Conservation (phyloP, 306 rosid genomes). For the Aeschynomene evenia region DNA sequence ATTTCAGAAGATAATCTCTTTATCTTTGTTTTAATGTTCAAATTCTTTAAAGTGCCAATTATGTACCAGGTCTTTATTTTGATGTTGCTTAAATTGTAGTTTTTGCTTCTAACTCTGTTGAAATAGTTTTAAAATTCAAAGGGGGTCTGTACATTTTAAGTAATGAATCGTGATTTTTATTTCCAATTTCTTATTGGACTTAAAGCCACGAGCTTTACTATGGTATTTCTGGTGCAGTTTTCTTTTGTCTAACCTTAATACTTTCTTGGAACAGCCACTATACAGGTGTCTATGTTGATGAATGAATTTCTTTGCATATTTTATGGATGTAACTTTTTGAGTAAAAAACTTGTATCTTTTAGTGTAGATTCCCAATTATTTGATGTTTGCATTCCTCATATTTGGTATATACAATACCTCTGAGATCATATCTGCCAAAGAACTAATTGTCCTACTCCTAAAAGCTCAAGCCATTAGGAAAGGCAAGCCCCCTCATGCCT, state of each 20-base stretch:
- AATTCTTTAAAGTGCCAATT: conserved; percentile 84
- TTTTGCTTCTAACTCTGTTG: too few species aligned
- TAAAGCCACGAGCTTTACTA: conserved; percentile 86
- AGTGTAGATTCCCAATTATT: conserved; percentile 41
- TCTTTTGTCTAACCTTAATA: conserved; percentile 74
- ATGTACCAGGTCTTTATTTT: too few species aligned
- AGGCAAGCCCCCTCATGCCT: too few species aligned
- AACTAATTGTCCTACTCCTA: conserved; percentile 7
- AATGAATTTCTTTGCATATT: conserved; percentile 13
- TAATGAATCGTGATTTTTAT: conserved; percentile 29
- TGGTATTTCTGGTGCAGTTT: conserved; percentile 87
- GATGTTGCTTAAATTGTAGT: too few species aligned
- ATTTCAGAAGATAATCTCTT: conserved; percentile 94
- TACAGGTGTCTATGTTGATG: too few species aligned
- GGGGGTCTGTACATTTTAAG: not conserved
- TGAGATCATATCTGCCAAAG: conserved; percentile 17
- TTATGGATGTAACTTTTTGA: not conserved
- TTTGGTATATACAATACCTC: not conserved
- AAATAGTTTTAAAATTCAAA: conserved; percentile 1
- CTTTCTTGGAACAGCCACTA: conserved; percentile 82
- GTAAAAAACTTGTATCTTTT: too few species aligned
- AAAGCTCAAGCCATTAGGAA: too few species aligned
- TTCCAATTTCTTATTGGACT: conserved; percentile 31
- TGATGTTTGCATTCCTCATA: conserved; percentile 4
- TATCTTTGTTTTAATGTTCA: conserved; percentile 90